phyloP scores from a whole-genome alignment of 371 early-diverging fungal species.

The Vairimorpha necatrix region DNA sequence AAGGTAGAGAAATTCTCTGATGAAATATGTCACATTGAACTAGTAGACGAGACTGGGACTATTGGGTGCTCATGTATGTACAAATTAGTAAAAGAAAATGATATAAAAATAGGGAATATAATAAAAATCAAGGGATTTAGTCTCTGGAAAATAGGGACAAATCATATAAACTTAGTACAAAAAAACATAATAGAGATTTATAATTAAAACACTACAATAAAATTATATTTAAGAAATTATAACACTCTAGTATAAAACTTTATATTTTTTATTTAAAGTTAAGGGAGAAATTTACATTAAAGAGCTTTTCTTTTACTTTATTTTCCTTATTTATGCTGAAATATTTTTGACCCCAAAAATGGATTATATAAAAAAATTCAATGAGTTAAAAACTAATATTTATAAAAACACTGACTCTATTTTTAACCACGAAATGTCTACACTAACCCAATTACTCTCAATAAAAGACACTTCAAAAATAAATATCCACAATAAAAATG shows the following conservation, averaged over 20 bases:
- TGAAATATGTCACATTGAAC: slow-evolving; percentile 15
- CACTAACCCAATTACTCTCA: slow-evolving; percentile 20
- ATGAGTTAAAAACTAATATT: slow-evolving; percentile 34
- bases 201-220: no score
- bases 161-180: slow-evolving; percentile 31
- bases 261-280: no score
- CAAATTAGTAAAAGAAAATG: slow-evolving; percentile 5
- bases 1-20: slow-evolving; percentile 12
- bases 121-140: slow-evolving; percentile 12
- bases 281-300: no score
- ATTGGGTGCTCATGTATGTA: slow-evolving; percentile 20
- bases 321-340: no score
- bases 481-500: slow-evolving; percentile 38
- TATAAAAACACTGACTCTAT: slow-evolving; percentile 24
- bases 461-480: slow-evolving; percentile 25
- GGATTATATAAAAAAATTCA: slow-evolving; percentile 29
- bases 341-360: no score
- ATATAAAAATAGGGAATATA: slow-evolving; percentile 23
- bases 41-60: slow-evolving; percentile 29
- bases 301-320: no score
- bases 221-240: background rate
- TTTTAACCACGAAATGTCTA: slow-evolving; percentile 18
- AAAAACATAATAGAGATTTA: slow-evolving; percentile 17
- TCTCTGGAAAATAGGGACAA: slow-evolving; percentile 34
- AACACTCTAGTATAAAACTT: no score